phyloP scores from a whole-genome alignment of 2,329 filamentous ascomycete species.

The Fusarium drepaniforme region DNA sequence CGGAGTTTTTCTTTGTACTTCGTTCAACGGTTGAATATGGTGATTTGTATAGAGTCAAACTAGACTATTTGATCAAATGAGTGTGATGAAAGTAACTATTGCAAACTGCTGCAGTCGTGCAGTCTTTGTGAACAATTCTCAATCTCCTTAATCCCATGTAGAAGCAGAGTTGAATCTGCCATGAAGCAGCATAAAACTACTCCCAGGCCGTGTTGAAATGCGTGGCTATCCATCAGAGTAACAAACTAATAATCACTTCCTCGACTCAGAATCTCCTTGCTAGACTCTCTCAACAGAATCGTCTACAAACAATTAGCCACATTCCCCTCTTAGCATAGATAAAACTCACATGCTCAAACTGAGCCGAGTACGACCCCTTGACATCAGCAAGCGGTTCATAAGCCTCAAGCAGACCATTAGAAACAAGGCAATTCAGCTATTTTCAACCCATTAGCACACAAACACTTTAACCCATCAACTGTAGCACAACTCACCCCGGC shows the following conservation, averaged over 20 bases:
- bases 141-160: neutral
- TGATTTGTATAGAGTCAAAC: conserved; percentile 7
- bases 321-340: neutral
- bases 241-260: conserved; percentile 62
- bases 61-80: conserved; percentile 18
- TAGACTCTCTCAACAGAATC: conserved; percentile 56
- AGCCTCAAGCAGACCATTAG: conserved; percentile 67
- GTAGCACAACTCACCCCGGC: conserved; percentile 59
- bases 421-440: conserved; percentile 68
- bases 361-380: conserved; percentile 71
- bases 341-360: conserved; percentile 67
- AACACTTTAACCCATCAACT: neutral
- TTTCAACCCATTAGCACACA: conserved; percentile 43
- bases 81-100: conserved; percentile 17
- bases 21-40: neutral
- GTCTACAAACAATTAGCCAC: conserved; percentile 51
- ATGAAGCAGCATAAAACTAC: conserved; percentile 16
- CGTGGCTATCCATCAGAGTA: neutral
- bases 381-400: conserved; percentile 69
- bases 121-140: neutral
- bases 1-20: neutral
- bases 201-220: conserved; percentile 24
- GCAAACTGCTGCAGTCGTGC: conserved; percentile 28
- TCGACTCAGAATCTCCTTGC: conserved; percentile 65
- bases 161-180: conserved; percentile 24